Base-by-base conservation (phyloP, 192 early-diverging fungal species). In the Coemansia interrupta region DNA sequence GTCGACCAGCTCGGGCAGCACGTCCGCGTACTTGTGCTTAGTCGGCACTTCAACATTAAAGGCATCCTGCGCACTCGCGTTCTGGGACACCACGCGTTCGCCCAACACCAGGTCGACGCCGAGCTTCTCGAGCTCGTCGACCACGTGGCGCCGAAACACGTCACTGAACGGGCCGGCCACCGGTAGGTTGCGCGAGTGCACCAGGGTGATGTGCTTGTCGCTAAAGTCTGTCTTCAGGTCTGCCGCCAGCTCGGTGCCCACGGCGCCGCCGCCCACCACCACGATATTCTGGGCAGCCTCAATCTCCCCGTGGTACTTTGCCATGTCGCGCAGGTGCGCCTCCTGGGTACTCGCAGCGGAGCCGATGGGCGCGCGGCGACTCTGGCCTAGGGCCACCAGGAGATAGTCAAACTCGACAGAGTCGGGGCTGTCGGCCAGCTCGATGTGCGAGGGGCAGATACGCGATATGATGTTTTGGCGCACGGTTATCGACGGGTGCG, bases 251-350 rank as follows among this genome's bases (percentile, higher is more conserved):
- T 94, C 90, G 14, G 87, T 63, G 20, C 89, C 92, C 8, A 88
- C 84, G 15, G 87, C 86, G 17, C 90, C 90, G 6, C 82, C 90
- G 13, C 90, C 90, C 30, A 87, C 82, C 11, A 92, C 63, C 3
- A 89, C 56, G n/a, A 89, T 68, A 3, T 74, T 80, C 32, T 81
- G 58, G 7, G 86, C 73, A n/a, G 68, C 56, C 15, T 60, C 56
- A 48, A 92, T 59, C 0, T 28, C 24, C 2, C 4, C 13, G 17
- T 66, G 58, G 28, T 70, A 63, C 18, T 40, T 61, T 22, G 49
- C 54, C 56, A 73, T 63, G 0, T 42, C 60, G 4, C 43, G 17
- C n/a, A 80, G n/a, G 15, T 65, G 70, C 46, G 70, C 71, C 26
- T 43, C 53, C n/a, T 49, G 56, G 19, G 70, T 70, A 13, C 61